phyloP scores from a whole-genome alignment of 371 early-diverging fungal genomes.

The Rhizopus arrhizus region DNA sequence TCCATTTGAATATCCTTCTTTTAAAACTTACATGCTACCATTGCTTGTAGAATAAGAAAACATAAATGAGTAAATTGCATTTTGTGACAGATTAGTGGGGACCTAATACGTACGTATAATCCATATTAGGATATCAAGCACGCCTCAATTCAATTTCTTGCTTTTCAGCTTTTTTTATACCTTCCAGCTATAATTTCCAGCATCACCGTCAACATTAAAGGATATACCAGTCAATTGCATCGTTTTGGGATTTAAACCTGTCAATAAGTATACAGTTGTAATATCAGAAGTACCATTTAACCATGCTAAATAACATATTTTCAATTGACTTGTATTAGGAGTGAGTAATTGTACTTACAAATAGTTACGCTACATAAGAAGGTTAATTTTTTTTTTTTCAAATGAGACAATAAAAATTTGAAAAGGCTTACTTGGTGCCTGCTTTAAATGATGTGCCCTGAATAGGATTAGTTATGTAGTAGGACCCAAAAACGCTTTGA shows the following conservation, averaged over 20 bases:
- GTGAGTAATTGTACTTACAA: conserved; percentile 3
- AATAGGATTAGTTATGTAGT: conserved; percentile 34
- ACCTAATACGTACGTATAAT: conserved; percentile 12
- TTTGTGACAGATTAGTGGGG: conserved; percentile 27
- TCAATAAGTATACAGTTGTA: conserved; percentile 22
- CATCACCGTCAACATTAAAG: conserved; percentile 24
- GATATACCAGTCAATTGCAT: conserved; percentile 19
- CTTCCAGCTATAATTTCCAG: conserved; percentile 28
- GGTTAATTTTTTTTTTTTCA: neutral
- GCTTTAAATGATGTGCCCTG: conserved; percentile 25
- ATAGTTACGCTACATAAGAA: conserved; percentile 16
- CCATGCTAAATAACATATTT: conserved; percentile 23
- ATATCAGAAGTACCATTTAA: conserved; percentile 24
- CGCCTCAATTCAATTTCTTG: neutral
- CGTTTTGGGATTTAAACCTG: conserved; percentile 19
- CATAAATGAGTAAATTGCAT: conserved; percentile 25
- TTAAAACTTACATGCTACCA: conserved; percentile 20
- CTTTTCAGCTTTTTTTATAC: conserved; percentile 20
- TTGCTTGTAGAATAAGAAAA: conserved; percentile 15
- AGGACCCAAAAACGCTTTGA: conserved; percentile 11
- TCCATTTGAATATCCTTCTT: neutral
- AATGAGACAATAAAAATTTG: neutral
- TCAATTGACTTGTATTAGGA: neutral
- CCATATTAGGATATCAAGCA: conserved; percentile 2
- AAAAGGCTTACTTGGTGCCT: conserved; percentile 22